Evolutionary conservation across 768 basidiomycete species (phyloP).

Genomic region (Mycena pura): DNA sequence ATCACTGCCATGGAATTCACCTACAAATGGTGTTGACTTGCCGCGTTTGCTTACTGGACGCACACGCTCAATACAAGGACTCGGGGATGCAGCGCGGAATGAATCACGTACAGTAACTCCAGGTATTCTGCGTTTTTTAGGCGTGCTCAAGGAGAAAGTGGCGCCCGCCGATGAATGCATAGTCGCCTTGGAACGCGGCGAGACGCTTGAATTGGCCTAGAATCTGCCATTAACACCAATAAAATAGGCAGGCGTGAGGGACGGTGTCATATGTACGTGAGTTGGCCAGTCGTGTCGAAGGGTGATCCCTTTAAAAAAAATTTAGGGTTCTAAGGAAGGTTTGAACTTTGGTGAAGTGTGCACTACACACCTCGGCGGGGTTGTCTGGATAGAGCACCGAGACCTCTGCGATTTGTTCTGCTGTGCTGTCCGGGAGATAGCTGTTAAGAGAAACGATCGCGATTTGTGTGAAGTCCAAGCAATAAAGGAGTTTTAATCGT

Average conservation of each 20-base stretch:
- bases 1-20: slow-evolving; percentile 31
- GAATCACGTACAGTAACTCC: slow-evolving; percentile 42
- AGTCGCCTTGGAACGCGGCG: slow-evolving; percentile 45
- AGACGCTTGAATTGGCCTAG: slow-evolving; percentile 48
- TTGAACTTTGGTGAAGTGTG: neutral
- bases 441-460: too few species aligned
- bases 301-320: neutral
- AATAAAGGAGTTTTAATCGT: neutral
- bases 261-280: neutral
- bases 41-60: slow-evolving; percentile 39
- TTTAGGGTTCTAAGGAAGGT: too few species aligned
- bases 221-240: too few species aligned
- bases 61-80: neutral
- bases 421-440: neutral
- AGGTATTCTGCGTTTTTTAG: slow-evolving; percentile 38
- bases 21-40: slow-evolving; percentile 33
- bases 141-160: slow-evolving; percentile 40
- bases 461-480: too few species aligned
- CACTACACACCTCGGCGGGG: neutral
- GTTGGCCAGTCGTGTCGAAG: neutral
- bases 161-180: slow-evolving; percentile 40
- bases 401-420: neutral
- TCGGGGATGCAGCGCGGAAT: neutral
- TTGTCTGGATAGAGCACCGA: neutral
- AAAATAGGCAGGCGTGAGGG: slow-evolving; percentile 40